Conservation (phyloP, 306 rosid genomes). For the Cicer cuneatum region DNA sequence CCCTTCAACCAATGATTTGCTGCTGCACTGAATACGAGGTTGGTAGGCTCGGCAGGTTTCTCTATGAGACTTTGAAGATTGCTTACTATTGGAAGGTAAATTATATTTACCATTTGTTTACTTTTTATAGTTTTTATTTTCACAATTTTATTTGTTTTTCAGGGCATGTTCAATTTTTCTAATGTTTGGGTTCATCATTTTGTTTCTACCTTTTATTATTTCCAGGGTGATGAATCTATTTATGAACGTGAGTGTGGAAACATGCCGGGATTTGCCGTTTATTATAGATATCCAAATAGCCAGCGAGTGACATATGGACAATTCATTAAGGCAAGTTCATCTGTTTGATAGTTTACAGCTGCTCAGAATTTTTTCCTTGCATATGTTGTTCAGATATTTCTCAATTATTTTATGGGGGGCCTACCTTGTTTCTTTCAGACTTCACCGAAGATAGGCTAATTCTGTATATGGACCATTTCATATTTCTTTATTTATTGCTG, state of each 20-base stretch:
- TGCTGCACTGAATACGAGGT: slow-evolving; percentile 98
- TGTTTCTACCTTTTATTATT: slow-evolving; percentile 15
- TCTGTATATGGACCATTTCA: background rate
- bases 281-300: slow-evolving; percentile 92
- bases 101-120: slow-evolving; percentile 23
- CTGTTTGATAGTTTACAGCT: slow-evolving; percentile 39
- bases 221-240: slow-evolving; percentile 93
- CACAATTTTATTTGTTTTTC: slow-evolving; percentile 15
- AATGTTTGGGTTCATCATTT: background rate
- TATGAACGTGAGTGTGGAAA: slow-evolving; percentile 99
- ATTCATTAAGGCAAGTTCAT: slow-evolving; percentile 80
- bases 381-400: slow-evolving; percentile 21
- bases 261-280: slow-evolving; percentile 99
- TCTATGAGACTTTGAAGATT: slow-evolving; percentile 89
- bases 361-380: slow-evolving; percentile 28
- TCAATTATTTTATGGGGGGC: slow-evolving; percentile 22
- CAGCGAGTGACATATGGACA: slow-evolving; percentile 94
- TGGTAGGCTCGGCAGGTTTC: slow-evolving; percentile 96
- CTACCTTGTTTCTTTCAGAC: background rate
- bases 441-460: background rate
- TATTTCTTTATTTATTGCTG: slow-evolving; percentile 35
- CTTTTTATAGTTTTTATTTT: slow-evolving; percentile 13
- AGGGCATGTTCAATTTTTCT: background rate
- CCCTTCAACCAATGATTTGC: slow-evolving; percentile 98
- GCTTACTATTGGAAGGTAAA: slow-evolving; percentile 97